phyloP scores from a whole-genome alignment of 805 yeast genomes.

The Saccharomycopsis babjevae region DNA sequence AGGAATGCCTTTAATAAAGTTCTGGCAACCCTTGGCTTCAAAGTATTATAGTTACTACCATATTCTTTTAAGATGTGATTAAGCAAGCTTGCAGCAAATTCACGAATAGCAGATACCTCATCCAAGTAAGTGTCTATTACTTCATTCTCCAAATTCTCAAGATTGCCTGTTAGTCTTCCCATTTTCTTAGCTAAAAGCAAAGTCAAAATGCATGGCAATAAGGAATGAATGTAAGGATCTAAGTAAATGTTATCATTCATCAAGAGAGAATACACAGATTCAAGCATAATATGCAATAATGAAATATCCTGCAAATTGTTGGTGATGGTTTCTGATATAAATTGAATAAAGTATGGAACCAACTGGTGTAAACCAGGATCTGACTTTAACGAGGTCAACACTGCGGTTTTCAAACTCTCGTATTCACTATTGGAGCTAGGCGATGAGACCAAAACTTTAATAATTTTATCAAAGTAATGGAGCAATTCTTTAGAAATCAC shows the following conservation, averaged over 20 bases:
- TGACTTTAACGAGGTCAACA: conserved; percentile 69
- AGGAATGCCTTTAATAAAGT: conserved; percentile 85
- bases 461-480: conserved; percentile 83
- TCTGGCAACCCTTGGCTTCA: conserved; percentile 88
- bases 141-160: conserved; percentile 18
- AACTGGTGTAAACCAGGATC: conserved; percentile 97
- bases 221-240: conserved; percentile 92
- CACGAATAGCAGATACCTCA: conserved; percentile 55
- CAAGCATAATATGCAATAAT: conserved; percentile 73
- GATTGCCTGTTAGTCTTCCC: conserved; percentile 36
- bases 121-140: conserved; percentile 28
- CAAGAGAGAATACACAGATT: conserved; percentile 75
- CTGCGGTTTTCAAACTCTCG: conserved; percentile 61
- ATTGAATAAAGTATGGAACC: conserved; percentile 93
- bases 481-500: conserved; percentile 90
- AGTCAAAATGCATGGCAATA: conserved; percentile 94
- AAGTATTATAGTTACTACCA: conserved; percentile 77
- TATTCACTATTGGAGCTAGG: conserved; percentile 27
- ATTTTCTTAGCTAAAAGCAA: conserved; percentile 78
- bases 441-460: conserved; percentile 52
- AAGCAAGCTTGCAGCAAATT: conserved; percentile 75
- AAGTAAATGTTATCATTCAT: conserved; percentile 77
- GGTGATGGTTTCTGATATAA: conserved; percentile 90
- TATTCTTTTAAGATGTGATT: conserved; percentile 69
- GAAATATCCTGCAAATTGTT: conserved; percentile 68